These are phyloP conservation scores for Exophiala bonariae DNA, from an alignment of 2,329 filamentous ascomycete genomes.

Conservation along the genomic window DNA sequence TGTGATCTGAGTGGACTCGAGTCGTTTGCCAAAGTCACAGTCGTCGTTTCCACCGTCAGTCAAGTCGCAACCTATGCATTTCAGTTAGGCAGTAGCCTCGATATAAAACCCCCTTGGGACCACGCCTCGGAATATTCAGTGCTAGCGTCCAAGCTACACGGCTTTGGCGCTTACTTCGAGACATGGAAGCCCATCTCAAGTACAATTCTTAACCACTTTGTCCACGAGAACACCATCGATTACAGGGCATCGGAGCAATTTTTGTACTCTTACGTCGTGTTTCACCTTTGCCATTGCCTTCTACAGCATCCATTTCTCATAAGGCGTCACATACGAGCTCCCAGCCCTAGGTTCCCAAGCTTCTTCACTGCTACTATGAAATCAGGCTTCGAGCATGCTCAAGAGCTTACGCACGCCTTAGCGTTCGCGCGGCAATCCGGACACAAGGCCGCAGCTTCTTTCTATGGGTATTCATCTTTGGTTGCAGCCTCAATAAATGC, in stretches of 20 bases:
- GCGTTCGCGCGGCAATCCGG: constrained; percentile 24
- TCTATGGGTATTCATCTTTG: constrained; percentile 36
- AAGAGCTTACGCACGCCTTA: constrained; percentile 31
- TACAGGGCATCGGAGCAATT: constrained; percentile 26
- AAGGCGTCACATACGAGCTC: constrained; percentile 28
- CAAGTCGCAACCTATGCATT: constrained; percentile 10
- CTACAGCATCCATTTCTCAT: constrained; percentile 39
- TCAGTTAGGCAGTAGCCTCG: constrained; percentile 1
- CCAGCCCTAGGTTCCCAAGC: constrained; percentile 31
- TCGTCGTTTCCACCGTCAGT: constrained; percentile 7
- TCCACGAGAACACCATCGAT: neutral
- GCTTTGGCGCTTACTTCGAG: neutral
- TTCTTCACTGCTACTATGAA: constrained; percentile 32
- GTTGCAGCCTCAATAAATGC: constrained; percentile 26
- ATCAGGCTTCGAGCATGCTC: constrained; percentile 32
- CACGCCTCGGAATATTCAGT: constrained; percentile 8
- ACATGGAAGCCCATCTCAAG: neutral
- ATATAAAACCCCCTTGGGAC: neutral
- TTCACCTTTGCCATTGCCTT: constrained; percentile 38
- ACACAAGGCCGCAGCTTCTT: constrained; percentile 31
- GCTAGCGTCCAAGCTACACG: constrained; percentile 1
- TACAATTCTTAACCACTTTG: neutral
- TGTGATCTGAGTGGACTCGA: neutral
- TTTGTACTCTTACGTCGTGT: constrained; percentile 35
- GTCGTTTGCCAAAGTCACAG: constrained; percentile 1